Percentiles rank a stretch among this genome's conserved stretches.
These are phyloP conservation scores for Cardamine resedifolia DNA, from an alignment of 345 rosid genomes.

Conservation along the genomic window DNA sequence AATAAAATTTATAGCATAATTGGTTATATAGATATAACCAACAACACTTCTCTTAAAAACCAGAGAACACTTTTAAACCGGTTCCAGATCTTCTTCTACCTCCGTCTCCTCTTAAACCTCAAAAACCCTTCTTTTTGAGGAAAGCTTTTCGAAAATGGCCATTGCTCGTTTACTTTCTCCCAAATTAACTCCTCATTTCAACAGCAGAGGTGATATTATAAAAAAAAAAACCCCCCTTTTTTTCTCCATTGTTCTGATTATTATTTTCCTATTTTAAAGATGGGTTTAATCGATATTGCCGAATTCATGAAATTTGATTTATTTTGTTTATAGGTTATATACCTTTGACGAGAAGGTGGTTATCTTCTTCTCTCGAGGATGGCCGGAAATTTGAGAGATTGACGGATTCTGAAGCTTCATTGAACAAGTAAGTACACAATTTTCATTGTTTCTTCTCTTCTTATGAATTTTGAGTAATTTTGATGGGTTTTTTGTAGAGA, in stretches of 20 bases:
- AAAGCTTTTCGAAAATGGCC: slow-evolving; percentile 22
- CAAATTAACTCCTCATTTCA: slow-evolving; percentile 26
- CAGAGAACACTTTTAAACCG: not conserved
- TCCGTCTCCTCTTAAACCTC: slow-evolving; percentile 18
- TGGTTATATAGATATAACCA: no score
- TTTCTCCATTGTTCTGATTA: not conserved
- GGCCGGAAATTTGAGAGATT: not conserved
- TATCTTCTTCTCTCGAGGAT: slow-evolving; percentile 30
- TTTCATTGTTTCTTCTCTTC: not conserved
- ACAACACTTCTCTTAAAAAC: no score
- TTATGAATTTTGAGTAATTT: not conserved
- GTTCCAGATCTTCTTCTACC: not conserved
- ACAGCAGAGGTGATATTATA: slow-evolving; percentile 35
- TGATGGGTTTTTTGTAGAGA: not conserved
- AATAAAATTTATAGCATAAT: no score
- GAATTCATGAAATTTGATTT: not conserved
- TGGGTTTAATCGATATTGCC: not conserved
- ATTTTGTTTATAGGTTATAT: slow-evolving; percentile 27
- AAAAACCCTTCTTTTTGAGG: not conserved
- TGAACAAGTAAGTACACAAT: slow-evolving; percentile 19
- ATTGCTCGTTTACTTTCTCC: slow-evolving; percentile 38
- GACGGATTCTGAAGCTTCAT: not conserved
- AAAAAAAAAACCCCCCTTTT: not conserved
- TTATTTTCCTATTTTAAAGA: no score
- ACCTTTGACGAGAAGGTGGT: slow-evolving; percentile 27